A percentile compares a stretch with the other conserved stretches of the same genome.
These are phyloP conservation scores for Phytophthora citrophthora DNA, from an alignment of 352 stramenopile genomes.

Conservation along the genomic window DNA sequence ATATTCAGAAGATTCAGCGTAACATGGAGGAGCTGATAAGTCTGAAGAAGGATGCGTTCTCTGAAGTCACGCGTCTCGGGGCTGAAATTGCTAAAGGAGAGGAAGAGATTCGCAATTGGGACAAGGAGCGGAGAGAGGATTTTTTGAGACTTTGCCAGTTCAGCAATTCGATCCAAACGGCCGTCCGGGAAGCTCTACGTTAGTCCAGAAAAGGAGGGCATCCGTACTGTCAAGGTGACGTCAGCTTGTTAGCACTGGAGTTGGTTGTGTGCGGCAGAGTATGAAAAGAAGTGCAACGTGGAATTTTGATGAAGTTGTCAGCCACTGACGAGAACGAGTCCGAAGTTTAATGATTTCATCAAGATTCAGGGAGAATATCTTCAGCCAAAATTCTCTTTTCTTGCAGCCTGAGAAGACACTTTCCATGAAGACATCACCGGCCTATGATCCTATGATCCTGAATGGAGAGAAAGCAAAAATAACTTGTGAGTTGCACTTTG, in stretches of 20 bases:
- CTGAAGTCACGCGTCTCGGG: slow-evolving; percentile 60
- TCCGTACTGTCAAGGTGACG: slow-evolving; percentile 9
- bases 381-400: too few species aligned
- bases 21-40: slow-evolving; percentile 69
- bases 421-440: too few species aligned
- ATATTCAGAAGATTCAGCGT: slow-evolving; percentile 44
- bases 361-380: not conserved
- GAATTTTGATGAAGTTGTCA: slow-evolving; percentile 11
- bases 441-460: too few species aligned
- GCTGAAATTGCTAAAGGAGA: slow-evolving; percentile 50
- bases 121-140: slow-evolving; percentile 52
- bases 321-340: not conserved
- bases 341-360: slow-evolving; percentile 3
- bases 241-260: slow-evolving; percentile 6
- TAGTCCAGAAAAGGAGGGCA: not conserved
- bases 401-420: too few species aligned
- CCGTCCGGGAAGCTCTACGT: slow-evolving; percentile 42
- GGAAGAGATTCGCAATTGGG: slow-evolving; percentile 44
- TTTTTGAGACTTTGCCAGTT: slow-evolving; percentile 59
- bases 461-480: not conserved
- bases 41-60: slow-evolving; percentile 52
- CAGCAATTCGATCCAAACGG: slow-evolving; percentile 56
- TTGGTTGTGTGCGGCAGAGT: slow-evolving; percentile 23
- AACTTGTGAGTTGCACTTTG: slow-evolving; percentile 4
- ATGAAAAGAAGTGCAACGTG: slow-evolving; percentile 2